Base-by-base conservation (phyloP, 106 monocot species). In the Apostasia ramifera region DNA sequence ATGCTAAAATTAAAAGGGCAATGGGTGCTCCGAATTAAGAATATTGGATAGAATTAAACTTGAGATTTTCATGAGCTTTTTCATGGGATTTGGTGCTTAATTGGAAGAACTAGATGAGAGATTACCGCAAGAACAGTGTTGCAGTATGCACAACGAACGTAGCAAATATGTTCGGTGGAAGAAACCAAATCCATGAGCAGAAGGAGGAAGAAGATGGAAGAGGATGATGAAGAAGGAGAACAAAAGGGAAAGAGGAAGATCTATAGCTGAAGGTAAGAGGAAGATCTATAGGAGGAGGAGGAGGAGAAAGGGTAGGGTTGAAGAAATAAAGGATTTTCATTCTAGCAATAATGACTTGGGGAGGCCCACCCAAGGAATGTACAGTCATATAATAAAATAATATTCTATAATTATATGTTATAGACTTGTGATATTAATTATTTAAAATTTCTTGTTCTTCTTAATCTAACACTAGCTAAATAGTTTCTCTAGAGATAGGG, bases 111-210 rank as follows among this genome's bases (percentile, higher is more conserved):
- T 7, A 26, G 10, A 40, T 2, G 6, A 9, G 0, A 59, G 39
- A 8, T 59, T 81, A 83, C 86, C 71, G 77, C 86, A 12, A 86
- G 86, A 57, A 83, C 58, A 11, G 71, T 80, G 82, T 71, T 69
- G 86, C 86, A 86, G 77, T 74, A 72, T 63, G 80, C 76, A 77
- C 86, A 86, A 38, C 73, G 76, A 47, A 82, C 86, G 52, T 82
- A 80, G 73, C 82, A 86, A 5, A 82, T 55, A n/a, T 86, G 77
- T 68, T 82, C 86, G 8, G 69, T 46, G 38, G 86, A 57, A 66
- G 74, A 53, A 8, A 71, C 65, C 6, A 56, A 49, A 69, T 79
- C 76, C 85, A 81, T 82, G 61, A 45, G 13, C 1, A 45, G 11
- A 13, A 3, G n/a, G 11, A 45, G 5, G 44, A 45, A 13, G 44